Evolutionary conservation across 1,284 basidiomycete genomes (phyloP).

Genomic region (Singerocomus rubriflavus): DNA sequence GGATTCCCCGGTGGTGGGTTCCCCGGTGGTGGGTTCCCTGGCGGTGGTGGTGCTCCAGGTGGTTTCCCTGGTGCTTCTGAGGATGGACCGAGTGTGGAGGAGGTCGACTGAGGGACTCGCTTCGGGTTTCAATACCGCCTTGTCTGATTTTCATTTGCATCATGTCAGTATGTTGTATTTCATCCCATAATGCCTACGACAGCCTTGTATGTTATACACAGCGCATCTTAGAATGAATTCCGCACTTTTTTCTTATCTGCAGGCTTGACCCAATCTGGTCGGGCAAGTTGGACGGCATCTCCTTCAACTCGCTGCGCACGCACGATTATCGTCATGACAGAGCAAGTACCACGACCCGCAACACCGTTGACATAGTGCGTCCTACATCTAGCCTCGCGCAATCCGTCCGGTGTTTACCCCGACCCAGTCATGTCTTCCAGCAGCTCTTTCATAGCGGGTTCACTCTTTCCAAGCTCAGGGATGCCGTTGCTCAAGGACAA

Average conservation of each 20-base stretch:
- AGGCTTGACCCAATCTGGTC: neutral
- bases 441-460: constrained; percentile 55
- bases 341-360: constrained; percentile 26
- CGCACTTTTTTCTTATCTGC: neutral
- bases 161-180: constrained; percentile 31
- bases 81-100: constrained; percentile 86
- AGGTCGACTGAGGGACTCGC: constrained; percentile 62
- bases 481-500: constrained; percentile 58
- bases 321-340: constrained; percentile 19
- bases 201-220: constrained; percentile 33
- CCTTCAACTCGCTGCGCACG: neutral
- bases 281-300: neutral
- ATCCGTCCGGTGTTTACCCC: constrained; percentile 4
- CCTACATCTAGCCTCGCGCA: neutral
- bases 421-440: constrained; percentile 53
- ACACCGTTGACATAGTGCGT: constrained; percentile 26
- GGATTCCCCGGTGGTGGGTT: constrained; percentile 28
- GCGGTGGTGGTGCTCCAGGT: constrained; percentile 46
- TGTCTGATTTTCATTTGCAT: constrained; percentile 27
- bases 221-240: constrained; percentile 33
- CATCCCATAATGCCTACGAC: constrained; percentile 28
- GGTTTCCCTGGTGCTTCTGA: constrained; percentile 57
- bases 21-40: constrained; percentile 43
- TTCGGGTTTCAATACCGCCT: neutral
- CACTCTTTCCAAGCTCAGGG: constrained; percentile 60